Evolutionary conservation across 768 basidiomycete genomes (phyloP), one percentile per base, ranked within the genome.

Genomic region (Hemileccinum rubropunctum): DNA sequence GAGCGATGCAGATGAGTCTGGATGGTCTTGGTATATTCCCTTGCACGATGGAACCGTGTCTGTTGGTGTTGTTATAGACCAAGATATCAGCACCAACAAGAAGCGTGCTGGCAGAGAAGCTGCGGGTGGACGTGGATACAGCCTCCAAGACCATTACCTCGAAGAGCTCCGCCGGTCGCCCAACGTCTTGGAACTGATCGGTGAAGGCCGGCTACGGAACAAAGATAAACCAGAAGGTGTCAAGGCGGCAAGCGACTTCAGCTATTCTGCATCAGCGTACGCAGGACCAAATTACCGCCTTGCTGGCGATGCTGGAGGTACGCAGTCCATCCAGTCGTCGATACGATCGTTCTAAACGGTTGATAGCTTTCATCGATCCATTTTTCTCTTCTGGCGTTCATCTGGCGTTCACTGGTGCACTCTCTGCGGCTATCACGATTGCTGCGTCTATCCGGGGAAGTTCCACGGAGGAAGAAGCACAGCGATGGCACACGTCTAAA

Each of bases 401-500:
- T 32, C 27, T 45, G 35, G 45, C 35, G 6, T 36, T 45, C 21
- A 35, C 43, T n/a, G 43, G 43, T 11, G 43, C 33, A 6, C 33
- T 35, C 0, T 45, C 43, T 36, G 34, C 34, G 4, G 44, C 44
- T 13, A 45, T 45, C 44, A 45, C 44, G n/a, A 45, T 36, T 18
- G 44, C 34, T 27, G 26, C 34, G 8, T 45, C 44, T 17, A 45
- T 36, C 17, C 44, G 26, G 26, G 35, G 35, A 15, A 35, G 23
- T 14, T 20, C n/a, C 6, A 36, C 23, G 7, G 44, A 45, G 34
- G 44, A 45, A 45, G 44, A 45, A 26, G 34, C 23, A 1, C 51
- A 55, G 21, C 45, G 41, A 11, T 55, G 54, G 54, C 54, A 55
- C 7, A 47, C 51, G 0, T 53, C 51, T 27, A 55, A 55, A 14